Conservation (phyloP, 176 grass and related monocot genomes). For the Ananas comosus region DNA sequence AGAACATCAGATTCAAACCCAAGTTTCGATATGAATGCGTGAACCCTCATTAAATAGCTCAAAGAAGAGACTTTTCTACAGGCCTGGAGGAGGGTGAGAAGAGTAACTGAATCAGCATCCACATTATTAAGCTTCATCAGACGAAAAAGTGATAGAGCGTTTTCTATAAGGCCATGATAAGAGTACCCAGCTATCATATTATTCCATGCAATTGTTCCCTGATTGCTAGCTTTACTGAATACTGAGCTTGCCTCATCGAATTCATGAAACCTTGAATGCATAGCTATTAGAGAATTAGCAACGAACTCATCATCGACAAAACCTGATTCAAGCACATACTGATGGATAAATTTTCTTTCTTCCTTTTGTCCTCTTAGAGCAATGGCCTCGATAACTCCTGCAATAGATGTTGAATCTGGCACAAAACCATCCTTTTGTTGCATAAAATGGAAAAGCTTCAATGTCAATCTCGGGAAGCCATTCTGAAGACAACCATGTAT, state of each 20-base stretch:
- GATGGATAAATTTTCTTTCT: conserved; percentile 21
- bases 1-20: conserved; percentile 18
- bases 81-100: conserved; percentile 6
- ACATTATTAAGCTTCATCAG: conserved; percentile 20
- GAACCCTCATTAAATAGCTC: conserved; percentile 9
- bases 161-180: background rate
- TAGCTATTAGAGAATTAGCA: conserved; percentile 16
- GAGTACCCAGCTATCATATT: conserved; percentile 14
- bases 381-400: conserved; percentile 17
- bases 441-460: conserved; percentile 26
- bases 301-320: conserved; percentile 20
- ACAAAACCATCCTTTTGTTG: conserved; percentile 12
- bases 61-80: background rate
- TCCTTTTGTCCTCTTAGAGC: conserved; percentile 7
- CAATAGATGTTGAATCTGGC: conserved; percentile 22
- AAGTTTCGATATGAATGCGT: conserved; percentile 4
- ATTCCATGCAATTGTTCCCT: conserved; percentile 12
- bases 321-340: background rate
- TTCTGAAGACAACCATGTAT: conserved; percentile 14
- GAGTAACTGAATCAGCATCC: background rate
- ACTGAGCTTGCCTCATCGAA: conserved; percentile 15
- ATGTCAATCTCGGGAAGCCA: conserved; percentile 7
- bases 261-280: conserved; percentile 17
- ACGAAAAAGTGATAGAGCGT: conserved; percentile 6
- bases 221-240: conserved; percentile 10